Evolutionary conservation across 306 rosid species (phyloP).

Genomic region (Pyrus betulifolia): DNA sequence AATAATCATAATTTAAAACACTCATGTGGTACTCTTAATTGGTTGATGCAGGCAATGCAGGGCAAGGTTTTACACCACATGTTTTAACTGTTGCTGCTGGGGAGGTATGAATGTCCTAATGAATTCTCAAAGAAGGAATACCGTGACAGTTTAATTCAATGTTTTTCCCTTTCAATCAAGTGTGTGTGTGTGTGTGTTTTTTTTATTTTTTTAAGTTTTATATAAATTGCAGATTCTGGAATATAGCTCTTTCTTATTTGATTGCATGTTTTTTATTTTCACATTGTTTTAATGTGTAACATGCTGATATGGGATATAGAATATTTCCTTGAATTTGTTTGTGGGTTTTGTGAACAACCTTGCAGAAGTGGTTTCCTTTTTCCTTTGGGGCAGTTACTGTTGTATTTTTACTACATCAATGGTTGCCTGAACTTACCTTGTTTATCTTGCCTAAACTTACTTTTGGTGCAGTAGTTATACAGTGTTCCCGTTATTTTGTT

Average conservation of each 20-base stretch:
- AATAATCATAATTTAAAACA: not conserved
- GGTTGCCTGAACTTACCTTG: not conserved
- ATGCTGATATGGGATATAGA: not conserved
- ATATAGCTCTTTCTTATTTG: not conserved
- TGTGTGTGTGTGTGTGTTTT: too few relatives aligned
- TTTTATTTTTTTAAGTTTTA: not conserved
- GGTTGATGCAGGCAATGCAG: constrained; percentile 69
- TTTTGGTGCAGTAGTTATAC: not conserved
- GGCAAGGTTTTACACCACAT: constrained; percentile 80
- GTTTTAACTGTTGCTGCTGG: constrained; percentile 71
- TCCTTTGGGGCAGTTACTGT: not conserved
- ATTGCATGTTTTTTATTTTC: not conserved
- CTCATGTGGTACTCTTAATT: constrained; percentile 17
- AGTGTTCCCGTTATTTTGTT: not conserved
- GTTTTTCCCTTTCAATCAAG: not conserved
- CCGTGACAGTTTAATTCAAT: not conserved
- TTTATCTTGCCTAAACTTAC: not conserved
- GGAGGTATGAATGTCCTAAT: constrained; percentile 55
- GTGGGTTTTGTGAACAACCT: not conserved
- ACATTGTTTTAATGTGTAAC: not conserved
- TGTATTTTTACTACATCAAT: not conserved
- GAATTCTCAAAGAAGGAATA: not conserved
- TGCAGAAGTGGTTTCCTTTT: not conserved
- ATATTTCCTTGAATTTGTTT: not conserved
- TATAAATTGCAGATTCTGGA: not conserved